Evolutionary conservation across 2,329 filamentous ascomycete genomes (phyloP), one percentile per base, ranked within the genome.

Genomic region (Monascus ruber): DNA sequence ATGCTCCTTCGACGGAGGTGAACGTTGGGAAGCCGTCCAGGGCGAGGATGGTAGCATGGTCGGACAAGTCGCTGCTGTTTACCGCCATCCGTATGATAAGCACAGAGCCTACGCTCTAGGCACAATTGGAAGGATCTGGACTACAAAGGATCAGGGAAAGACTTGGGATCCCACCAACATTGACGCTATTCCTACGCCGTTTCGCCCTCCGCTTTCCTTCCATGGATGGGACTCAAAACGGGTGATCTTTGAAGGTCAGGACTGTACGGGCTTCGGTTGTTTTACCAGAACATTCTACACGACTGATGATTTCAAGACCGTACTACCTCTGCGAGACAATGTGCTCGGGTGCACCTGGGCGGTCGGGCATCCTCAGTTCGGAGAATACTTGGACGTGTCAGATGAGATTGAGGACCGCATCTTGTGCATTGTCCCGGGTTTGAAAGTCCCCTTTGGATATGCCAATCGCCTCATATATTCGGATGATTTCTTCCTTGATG

Each of bases 301-400:
- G 2, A 79, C 73, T 9, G 82, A 96, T 61, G 85, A 85, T 47
- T 98, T 98, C 68, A 72, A 81, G 47, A 74, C 73, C 4, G 63
- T 77, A 37, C 73, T 83, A 48, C 63, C 71, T 5, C 71, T 95
- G 42, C 74, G 82, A 38, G 69, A 74, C 33, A 74, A 79, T 48
- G 84, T 84, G 2, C 71, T 77, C 36, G 81, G 83, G 44, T 98
- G 91, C 60, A 77, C 81, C 59, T 98, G 89, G 86, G 89, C 91
- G 37, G 85, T 85, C 55, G 77, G 78, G 9, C 79, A 83, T 8
- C 72, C 76, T 4, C 63, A 79, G 33, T 95, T 98, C 42, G 65
- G 54, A 4, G 48, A 55, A 35, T 56, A 58, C 24, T 34, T 58
- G 58, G 81, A 81, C 43, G 64, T 80, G 39, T 65, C 73, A 1